Evolutionary conservation across 164 flowering plant genomes (phyloP), one percentile per base, ranked within the genome.

Genomic region (Vitis rupestris): DNA sequence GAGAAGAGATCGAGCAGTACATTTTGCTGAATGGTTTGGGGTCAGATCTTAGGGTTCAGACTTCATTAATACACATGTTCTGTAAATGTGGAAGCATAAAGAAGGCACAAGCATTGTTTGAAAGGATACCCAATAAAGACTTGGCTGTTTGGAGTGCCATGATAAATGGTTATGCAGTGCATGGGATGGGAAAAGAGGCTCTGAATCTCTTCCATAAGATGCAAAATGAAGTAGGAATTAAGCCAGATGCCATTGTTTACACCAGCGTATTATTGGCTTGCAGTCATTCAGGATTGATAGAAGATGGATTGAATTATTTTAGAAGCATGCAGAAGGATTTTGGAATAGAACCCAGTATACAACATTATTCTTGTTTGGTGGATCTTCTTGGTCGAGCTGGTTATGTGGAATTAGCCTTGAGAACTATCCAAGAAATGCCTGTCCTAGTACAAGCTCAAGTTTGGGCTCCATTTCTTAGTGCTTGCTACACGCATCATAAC

Each of bases 71-170:
- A 29, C 75, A 82, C 65, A 78, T 80, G 83, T 80, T 71, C 63
- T 78, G 77, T 77, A 82, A 76, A 68, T 82, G 83, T 56, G 86
- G 83, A 72, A 78, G 70, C 67, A 61, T 82, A 30, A 68, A 72
- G 52, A 76, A 68, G 49, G 83, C 86, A 52, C 66, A 60, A 65
- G 51, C 62, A 65, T 66, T 73, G 54, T 82, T 82, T 56, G 70
- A 74, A 23, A 61, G 69, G 54, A 75, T 73, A 44, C 14, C 52
- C 4, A 53, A 75, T 52, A 79, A 61, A 69, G 85, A 82, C 70
- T 60, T 82, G 47, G 81, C 81, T 23, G 73, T 73, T 50, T 82
- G 85, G 85, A 77, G 82, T 74, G 70, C 85, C 51, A 82, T 82
- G 85, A 77, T 82, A 66, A 73, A 75, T 57, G 79, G 78, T 51